A percentile compares a stretch with the other conserved stretches of the same genome.
These are phyloP conservation scores for Auriscalpium orientale DNA, from an alignment of 768 basidiomycete genomes.

Conservation along the genomic window DNA sequence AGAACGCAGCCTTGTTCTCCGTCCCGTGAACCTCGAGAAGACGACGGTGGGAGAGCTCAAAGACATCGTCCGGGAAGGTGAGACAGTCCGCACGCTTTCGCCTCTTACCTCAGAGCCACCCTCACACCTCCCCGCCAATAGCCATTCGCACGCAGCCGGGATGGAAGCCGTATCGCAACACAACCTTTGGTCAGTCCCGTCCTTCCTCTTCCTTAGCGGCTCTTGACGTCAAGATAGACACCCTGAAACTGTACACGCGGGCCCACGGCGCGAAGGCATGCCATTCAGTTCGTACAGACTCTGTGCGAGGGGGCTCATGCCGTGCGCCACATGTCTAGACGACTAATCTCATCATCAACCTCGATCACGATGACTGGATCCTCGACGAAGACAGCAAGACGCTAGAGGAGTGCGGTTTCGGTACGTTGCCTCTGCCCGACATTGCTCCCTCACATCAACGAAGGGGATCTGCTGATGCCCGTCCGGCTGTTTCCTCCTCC, in stretches of 20 bases:
- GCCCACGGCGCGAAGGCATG: conserved; percentile 91
- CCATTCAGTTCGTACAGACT: not conserved
- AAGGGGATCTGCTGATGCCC: not conserved
- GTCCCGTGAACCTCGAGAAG: conserved; percentile 67
- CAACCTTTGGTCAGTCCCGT: conserved; percentile 50
- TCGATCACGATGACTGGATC: conserved; percentile 94
- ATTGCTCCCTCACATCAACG: not conserved
- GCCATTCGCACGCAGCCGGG: conserved; percentile 66
- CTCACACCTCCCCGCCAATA: conserved; percentile 24
- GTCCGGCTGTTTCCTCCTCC: conserved; percentile 1
- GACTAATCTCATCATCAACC: conserved; percentile 95
- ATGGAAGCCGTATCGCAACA: conserved; percentile 85
- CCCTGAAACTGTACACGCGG: conserved; percentile 87
- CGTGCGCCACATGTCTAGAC: conserved; percentile 44
- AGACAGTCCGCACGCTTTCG: conserved; percentile 9
- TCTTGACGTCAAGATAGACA: conserved; percentile 45
- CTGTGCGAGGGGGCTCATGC: not conserved
- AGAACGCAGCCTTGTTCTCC: conserved; percentile 79
- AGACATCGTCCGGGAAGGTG: conserved; percentile 61
- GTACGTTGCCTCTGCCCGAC: conserved; percentile 36
- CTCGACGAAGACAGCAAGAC: conserved; percentile 55
- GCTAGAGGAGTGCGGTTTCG: conserved; percentile 68
- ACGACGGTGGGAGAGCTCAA: conserved; percentile 80
- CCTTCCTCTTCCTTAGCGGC: not conserved
- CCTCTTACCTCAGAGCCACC: conserved; percentile 1